A percentile compares a stretch with the other conserved stretches of the same genome.
These are phyloP conservation scores for Dissophora globulifera DNA, from an alignment of 192 early-diverging fungal species.

Conservation along the genomic window DNA sequence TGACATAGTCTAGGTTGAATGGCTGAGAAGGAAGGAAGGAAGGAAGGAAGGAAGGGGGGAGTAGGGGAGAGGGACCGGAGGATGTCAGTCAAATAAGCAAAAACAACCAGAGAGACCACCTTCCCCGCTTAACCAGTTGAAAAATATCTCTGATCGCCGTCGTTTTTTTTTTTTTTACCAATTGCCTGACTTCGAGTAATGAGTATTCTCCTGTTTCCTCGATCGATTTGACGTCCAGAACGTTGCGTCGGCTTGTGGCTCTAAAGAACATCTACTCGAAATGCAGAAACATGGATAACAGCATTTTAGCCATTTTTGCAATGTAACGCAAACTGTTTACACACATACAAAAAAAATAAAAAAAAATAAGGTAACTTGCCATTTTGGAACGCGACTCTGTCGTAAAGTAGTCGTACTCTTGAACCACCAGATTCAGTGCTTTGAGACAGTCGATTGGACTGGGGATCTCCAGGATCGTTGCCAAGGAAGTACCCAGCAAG, in stretches of 20 bases:
- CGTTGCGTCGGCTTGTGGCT: slow-evolving; percentile 15
- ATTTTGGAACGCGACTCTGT: slow-evolving; percentile 23
- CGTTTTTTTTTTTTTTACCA: too few relatives aligned
- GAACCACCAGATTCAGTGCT: slow-evolving; percentile 6
- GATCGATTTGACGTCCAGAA: slow-evolving; percentile 17
- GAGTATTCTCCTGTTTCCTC: slow-evolving; percentile 47
- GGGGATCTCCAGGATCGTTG: slow-evolving; percentile 40
- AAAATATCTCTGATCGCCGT: too few relatives aligned
- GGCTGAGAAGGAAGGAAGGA: too few relatives aligned
- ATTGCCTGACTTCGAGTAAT: slow-evolving; percentile 39
- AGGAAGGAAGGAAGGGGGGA: too few relatives aligned
- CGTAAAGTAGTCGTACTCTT: slow-evolving; percentile 28
- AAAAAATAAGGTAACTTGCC: slow-evolving; percentile 7
- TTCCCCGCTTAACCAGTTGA: background rate
- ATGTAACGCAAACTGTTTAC: background rate
- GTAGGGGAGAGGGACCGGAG: too few relatives aligned
- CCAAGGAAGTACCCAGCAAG: slow-evolving; percentile 29
- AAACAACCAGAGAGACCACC: background rate
- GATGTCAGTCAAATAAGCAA: background rate
- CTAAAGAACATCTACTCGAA: slow-evolving; percentile 30
- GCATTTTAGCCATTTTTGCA: too few relatives aligned
- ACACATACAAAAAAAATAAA: background rate
- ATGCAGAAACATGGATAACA: background rate
- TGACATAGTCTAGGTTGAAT: slow-evolving; percentile 36
- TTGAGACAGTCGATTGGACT: slow-evolving; percentile 23